Percentiles rank a stretch among this genome's conserved stretches.
Conservation (phyloP, 2,329 filamentous ascomycete genomes). For the Chaetothyriales sp. region DNA sequence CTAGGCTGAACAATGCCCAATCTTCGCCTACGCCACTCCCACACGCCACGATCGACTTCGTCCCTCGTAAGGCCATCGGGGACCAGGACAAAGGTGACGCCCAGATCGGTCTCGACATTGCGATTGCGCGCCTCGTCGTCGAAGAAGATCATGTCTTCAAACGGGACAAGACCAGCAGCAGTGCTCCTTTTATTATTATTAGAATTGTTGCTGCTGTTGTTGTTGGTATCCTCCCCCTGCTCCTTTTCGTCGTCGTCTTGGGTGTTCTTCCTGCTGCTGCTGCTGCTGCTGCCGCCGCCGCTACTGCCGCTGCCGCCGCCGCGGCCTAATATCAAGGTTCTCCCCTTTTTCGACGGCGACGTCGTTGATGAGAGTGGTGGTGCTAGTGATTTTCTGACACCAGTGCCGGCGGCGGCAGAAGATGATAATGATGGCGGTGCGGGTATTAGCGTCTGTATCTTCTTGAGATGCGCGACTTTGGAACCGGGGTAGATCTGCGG, state of each 20-base stretch:
- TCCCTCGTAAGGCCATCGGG: slow-evolving; percentile 61
- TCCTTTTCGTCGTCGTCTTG: no score
- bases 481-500: slow-evolving; percentile 55
- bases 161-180: slow-evolving; percentile 35
- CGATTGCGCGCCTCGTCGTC: slow-evolving; percentile 80
- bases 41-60: slow-evolving; percentile 67
- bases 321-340: no score
- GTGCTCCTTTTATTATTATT: not conserved
- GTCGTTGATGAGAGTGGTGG: not conserved
- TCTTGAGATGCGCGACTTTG: slow-evolving; percentile 76
- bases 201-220: not conserved
- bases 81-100: slow-evolving; percentile 74
- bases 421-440: not conserved
- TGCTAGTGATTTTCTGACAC: not conserved
- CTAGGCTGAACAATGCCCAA: not conserved
- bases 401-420: not conserved
- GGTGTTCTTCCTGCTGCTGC: no score
- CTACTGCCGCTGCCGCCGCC: no score
- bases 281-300: no score
- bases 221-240: not conserved
- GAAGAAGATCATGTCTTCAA: slow-evolving; percentile 85
- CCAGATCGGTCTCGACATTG: slow-evolving; percentile 60
- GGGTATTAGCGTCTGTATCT: slow-evolving; percentile 46
- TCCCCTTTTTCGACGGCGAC: no score
- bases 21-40: slow-evolving; percentile 64